Evolutionary conservation across 257 asterid species (phyloP).

Genomic region (Plantago ovata): DNA sequence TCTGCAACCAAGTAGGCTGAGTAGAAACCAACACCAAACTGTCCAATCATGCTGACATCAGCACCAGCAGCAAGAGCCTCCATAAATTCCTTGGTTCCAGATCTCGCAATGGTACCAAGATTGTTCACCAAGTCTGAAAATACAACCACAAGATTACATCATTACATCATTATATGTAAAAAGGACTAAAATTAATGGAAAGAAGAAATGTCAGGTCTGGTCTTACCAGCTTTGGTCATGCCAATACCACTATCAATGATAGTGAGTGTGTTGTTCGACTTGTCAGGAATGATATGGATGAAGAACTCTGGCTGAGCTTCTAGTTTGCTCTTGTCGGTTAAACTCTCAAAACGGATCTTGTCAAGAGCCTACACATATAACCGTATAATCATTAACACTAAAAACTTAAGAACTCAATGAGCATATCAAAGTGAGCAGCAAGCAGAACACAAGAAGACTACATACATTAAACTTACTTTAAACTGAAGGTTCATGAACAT

Average conservation of each 20-base stretch:
- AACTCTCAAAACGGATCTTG: slow-evolving; percentile 53
- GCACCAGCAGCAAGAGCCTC: slow-evolving; percentile 66
- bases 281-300: slow-evolving; percentile 55
- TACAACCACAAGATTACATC: no score
- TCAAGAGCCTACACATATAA: slow-evolving; percentile 40
- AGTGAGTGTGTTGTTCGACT: slow-evolving; percentile 40
- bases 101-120: slow-evolving; percentile 58
- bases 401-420: neutral
- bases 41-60: slow-evolving; percentile 67
- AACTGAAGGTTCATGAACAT: no score
- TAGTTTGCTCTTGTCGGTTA: slow-evolving; percentile 59
- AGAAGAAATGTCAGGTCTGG: no score
- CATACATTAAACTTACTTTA: no score
- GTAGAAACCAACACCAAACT: slow-evolving; percentile 64
- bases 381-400: neutral
- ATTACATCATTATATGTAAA: no score
- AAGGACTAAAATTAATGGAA: no score
- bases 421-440: neutral
- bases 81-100: slow-evolving; percentile 66
- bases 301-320: slow-evolving; percentile 61
- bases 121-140: slow-evolving; percentile 52
- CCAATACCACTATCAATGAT: slow-evolving; percentile 59
- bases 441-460: no score
- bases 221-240: slow-evolving; percentile 65
- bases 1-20: slow-evolving; percentile 58